Percentiles rank a stretch among this genome's conserved stretches.
phyloP scores from a whole-genome alignment of 257 asterid genomes.

The Forsythia suspensa region DNA sequence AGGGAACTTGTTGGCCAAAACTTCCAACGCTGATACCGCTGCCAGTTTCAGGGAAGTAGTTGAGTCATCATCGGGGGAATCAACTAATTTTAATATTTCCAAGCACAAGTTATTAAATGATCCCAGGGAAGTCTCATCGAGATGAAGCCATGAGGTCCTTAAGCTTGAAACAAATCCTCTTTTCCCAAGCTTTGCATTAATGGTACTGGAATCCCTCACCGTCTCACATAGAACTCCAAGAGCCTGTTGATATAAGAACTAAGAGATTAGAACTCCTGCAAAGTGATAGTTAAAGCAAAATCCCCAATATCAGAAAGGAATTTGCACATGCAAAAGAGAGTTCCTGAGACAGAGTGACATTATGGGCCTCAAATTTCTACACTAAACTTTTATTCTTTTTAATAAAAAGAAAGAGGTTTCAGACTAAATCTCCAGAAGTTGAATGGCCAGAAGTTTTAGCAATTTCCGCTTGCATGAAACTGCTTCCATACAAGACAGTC shows the following conservation, averaged over 20 bases:
- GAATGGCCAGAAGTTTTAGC: background rate
- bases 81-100: conserved; percentile 57
- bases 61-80: conserved; percentile 45
- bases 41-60: conserved; percentile 61
- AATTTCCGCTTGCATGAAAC: conserved; percentile 8
- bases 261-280: conserved; percentile 14
- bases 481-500: conserved; percentile 5
- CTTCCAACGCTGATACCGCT: conserved; percentile 74
- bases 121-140: conserved; percentile 45
- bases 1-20: conserved; percentile 57
- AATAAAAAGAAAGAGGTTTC: background rate
- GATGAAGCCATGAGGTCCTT: conserved; percentile 65
- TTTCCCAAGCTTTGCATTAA: conserved; percentile 40
- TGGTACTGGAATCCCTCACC: conserved; percentile 53
- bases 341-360: background rate
- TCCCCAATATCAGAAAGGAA: background rate
- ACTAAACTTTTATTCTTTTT: background rate
- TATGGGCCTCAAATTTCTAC: background rate
- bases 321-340: background rate
- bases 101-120: conserved; percentile 52
- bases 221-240: conserved; percentile 76
- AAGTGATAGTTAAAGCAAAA: conserved; percentile 6
- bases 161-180: conserved; percentile 41
- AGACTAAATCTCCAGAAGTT: conserved; percentile 3
- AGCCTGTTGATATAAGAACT: conserved; percentile 52